phyloP scores from a whole-genome alignment of 1,139 yeast species.

The Martiniozyma asiatica region DNA sequence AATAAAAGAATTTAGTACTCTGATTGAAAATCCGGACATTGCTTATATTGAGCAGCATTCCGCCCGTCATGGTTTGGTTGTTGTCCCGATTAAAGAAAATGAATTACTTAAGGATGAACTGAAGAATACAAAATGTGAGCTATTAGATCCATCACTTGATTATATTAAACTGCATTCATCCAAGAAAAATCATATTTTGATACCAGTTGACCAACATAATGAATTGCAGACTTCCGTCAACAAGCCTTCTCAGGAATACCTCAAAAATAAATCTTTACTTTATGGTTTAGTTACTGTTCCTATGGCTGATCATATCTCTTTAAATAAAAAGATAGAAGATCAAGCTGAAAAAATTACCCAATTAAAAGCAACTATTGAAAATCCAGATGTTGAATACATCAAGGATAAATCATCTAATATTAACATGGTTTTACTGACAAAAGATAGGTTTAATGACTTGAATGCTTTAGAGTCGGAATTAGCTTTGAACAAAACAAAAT shows the following conservation, averaged over 20 bases:
- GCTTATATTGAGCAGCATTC: slow-evolving; percentile 19
- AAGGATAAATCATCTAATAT: slow-evolving; percentile 17
- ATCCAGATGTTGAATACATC: slow-evolving; percentile 16
- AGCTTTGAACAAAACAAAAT: too few species aligned
- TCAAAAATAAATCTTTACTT: slow-evolving; percentile 21
- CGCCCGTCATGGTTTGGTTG: slow-evolving; percentile 15
- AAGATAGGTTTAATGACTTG: slow-evolving; percentile 1
- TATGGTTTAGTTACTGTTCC: slow-evolving; percentile 22
- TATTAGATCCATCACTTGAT: slow-evolving; percentile 14
- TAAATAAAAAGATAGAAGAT: slow-evolving; percentile 4
- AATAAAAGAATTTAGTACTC: background rate
- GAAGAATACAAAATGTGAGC: slow-evolving; percentile 2
- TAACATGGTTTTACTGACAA: slow-evolving; percentile 1
- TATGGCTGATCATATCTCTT: slow-evolving; percentile 11
- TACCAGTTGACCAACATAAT: slow-evolving; percentile 16
- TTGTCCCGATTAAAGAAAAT: slow-evolving; percentile 23
- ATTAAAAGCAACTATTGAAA: slow-evolving; percentile 5
- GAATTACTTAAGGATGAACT: slow-evolving; percentile 5
- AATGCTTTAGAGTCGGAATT: too few species aligned
- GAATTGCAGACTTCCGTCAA: slow-evolving; percentile 6
- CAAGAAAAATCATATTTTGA: slow-evolving; percentile 15
- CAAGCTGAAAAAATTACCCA: background rate
- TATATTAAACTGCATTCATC: slow-evolving; percentile 22
- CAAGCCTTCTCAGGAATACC: slow-evolving; percentile 8
- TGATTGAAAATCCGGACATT: slow-evolving; percentile 18